Evolutionary conservation across 257 asterid genomes (phyloP).

Genomic region (Salvia hispanica): DNA sequence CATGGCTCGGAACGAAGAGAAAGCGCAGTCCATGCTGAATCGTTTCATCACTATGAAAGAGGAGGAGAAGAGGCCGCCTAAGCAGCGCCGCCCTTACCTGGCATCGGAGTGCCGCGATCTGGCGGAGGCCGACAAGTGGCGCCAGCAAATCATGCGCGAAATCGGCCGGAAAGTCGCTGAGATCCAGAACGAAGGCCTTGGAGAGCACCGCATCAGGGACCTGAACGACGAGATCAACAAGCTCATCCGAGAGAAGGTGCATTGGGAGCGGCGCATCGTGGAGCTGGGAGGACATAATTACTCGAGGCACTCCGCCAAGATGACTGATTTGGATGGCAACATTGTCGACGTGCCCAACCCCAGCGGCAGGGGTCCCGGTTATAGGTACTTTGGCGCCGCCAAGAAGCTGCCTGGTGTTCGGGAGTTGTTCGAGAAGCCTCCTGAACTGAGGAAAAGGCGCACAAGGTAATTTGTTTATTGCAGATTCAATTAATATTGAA

Average conservation of each 20-base stretch:
- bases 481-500: background rate
- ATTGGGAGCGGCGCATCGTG: constrained; percentile 89
- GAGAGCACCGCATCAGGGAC: constrained; percentile 88
- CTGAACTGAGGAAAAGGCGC: constrained; percentile 87
- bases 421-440: constrained; percentile 95
- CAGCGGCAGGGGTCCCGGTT: constrained; percentile 95
- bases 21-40: constrained; percentile 94
- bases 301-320: constrained; percentile 66
- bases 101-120: constrained; percentile 97
- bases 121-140: constrained; percentile 98
- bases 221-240: constrained; percentile 95
- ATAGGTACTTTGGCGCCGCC: constrained; percentile 95
- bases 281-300: constrained; percentile 93
- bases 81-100: constrained; percentile 90
- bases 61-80: constrained; percentile 87
- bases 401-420: constrained; percentile 95
- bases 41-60: constrained; percentile 86
- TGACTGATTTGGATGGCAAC: constrained; percentile 98
- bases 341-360: constrained; percentile 97
- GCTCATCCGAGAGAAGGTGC: constrained; percentile 81
- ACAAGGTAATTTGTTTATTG: constrained; percentile 56
- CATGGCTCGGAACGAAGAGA: constrained; percentile 99
- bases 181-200: constrained; percentile 89
- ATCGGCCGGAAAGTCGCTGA: constrained; percentile 93
- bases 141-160: constrained; percentile 96